A percentile compares a stretch with the other conserved stretches of the same genome.
Conservation (phyloP, 192 early-diverging fungal species). For the Backusella mclennaniae region DNA sequence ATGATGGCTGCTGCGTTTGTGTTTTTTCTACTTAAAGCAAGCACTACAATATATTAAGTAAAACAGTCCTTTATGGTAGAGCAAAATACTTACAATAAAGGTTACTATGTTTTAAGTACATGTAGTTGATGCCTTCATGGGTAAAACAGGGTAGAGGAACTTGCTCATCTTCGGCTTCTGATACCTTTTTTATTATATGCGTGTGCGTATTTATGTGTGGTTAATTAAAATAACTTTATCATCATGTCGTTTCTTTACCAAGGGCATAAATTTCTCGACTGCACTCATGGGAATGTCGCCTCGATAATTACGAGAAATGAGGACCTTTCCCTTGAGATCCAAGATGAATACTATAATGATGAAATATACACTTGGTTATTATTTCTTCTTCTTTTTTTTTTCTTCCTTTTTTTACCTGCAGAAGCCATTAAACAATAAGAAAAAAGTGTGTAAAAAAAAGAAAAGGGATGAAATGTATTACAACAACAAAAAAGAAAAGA, state of each 20-base stretch:
- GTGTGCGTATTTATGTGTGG: background rate
- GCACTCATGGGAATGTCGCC: conserved; percentile 97
- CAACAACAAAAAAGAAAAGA: background rate
- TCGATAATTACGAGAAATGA: conserved; percentile 97
- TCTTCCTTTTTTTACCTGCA: background rate
- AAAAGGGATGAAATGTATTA: background rate
- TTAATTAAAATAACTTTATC: background rate
- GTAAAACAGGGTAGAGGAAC: conserved; percentile 88
- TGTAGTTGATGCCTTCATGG: conserved; percentile 92
- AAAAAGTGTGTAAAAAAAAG: background rate
- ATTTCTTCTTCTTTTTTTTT: background rate
- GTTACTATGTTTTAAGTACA: conserved; percentile 95
- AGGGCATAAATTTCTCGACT: conserved; percentile 97
- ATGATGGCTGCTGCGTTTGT: conserved; percentile 96
- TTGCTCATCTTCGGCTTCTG: conserved; percentile 92
- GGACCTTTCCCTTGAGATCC: conserved; percentile 98
- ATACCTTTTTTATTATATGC: conserved; percentile 19
- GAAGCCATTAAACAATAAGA: conserved; percentile 5
- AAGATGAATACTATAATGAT: conserved; percentile 79
- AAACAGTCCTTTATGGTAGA: no score
- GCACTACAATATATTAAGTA: conserved; percentile 40
- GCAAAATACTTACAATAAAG: conserved; percentile 70
- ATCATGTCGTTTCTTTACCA: conserved; percentile 51
- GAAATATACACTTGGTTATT: background rate
- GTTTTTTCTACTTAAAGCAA: conserved; percentile 96